phyloP scores from a whole-genome alignment of 2,329 filamentous ascomycete species.

The Colletotrichum echinochloae region DNA sequence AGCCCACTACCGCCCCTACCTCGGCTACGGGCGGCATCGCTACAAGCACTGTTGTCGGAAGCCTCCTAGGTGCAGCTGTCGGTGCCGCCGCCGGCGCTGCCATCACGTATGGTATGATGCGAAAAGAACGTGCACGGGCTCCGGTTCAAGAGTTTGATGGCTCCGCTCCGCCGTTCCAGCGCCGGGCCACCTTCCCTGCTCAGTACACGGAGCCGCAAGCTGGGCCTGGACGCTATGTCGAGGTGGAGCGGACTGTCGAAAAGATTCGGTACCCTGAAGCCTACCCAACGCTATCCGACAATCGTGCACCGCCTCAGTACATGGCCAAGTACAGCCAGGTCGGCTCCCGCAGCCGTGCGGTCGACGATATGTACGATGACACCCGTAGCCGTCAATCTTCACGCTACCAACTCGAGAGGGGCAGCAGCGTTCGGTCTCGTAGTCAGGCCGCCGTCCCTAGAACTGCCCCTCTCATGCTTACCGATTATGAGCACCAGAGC shows the following conservation, averaged over 20 bases:
- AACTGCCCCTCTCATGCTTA: constrained; percentile 54
- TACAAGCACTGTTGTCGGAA: constrained; percentile 77
- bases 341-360: constrained; percentile 43
- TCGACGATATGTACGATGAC: constrained; percentile 56
- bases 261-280: constrained; percentile 54
- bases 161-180: constrained; percentile 51
- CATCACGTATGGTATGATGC: constrained; percentile 78
- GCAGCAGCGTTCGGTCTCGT: constrained; percentile 52
- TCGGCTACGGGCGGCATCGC: constrained; percentile 45
- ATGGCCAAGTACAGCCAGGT: constrained; percentile 52
- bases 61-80: constrained; percentile 82
- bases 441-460: constrained; percentile 54
- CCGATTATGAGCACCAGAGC: constrained; percentile 57
- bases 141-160: constrained; percentile 56
- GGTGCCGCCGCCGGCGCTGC: constrained; percentile 74
- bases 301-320: constrained; percentile 52
- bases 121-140: constrained; percentile 62
- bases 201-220: constrained; percentile 46
- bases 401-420: constrained; percentile 49
- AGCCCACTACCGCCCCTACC: constrained; percentile 45
- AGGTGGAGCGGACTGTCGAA: constrained; percentile 53
- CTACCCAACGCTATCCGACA: constrained; percentile 47
- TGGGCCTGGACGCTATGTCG: constrained; percentile 50
- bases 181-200: constrained; percentile 61
- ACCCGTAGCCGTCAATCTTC: constrained; percentile 55